Evolutionary conservation across 768 basidiomycete genomes (phyloP).

Genomic region (Phylloporus rhodoxanthus): DNA sequence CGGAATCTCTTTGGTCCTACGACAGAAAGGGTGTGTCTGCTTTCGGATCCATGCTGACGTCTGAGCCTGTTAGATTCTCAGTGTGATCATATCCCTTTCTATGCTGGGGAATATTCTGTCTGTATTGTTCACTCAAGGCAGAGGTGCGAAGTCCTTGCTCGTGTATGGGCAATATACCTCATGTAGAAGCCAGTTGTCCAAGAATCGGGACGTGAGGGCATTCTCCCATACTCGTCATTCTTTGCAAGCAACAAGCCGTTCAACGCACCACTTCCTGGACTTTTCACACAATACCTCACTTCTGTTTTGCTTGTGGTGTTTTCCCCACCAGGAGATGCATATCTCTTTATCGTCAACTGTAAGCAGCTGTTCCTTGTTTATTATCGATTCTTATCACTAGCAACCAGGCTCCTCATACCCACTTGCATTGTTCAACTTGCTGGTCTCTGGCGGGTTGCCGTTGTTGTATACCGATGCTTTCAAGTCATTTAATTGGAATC

Average conservation of each 20-base stretch:
- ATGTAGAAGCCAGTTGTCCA: slow-evolving; percentile 48
- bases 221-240: slow-evolving; percentile 59
- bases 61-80: slow-evolving; percentile 41
- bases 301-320: slow-evolving; percentile 50
- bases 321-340: slow-evolving; percentile 69
- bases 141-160: slow-evolving; percentile 40
- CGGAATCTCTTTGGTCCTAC: slow-evolving; percentile 62
- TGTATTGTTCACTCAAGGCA: slow-evolving; percentile 58
- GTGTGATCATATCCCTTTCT: slow-evolving; percentile 57
- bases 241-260: slow-evolving; percentile 72
- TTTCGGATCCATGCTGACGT: background rate
- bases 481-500: slow-evolving; percentile 48
- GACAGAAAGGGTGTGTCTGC: slow-evolving; percentile 46
- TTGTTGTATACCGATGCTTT: slow-evolving; percentile 48
- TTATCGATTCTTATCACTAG: background rate
- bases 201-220: slow-evolving; percentile 66
- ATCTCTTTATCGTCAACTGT: slow-evolving; percentile 65
- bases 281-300: slow-evolving; percentile 57
- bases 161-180: background rate
- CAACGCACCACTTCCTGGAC: slow-evolving; percentile 56
- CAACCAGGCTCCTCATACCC: slow-evolving; percentile 53
- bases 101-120: slow-evolving; percentile 60
- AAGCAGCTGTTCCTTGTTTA: slow-evolving; percentile 18
- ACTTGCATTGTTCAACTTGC: slow-evolving; percentile 48
- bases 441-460: slow-evolving; percentile 57